Evolutionary conservation across 1,284 basidiomycete genomes (phyloP).

Genomic region (Ustilago sp.): DNA sequence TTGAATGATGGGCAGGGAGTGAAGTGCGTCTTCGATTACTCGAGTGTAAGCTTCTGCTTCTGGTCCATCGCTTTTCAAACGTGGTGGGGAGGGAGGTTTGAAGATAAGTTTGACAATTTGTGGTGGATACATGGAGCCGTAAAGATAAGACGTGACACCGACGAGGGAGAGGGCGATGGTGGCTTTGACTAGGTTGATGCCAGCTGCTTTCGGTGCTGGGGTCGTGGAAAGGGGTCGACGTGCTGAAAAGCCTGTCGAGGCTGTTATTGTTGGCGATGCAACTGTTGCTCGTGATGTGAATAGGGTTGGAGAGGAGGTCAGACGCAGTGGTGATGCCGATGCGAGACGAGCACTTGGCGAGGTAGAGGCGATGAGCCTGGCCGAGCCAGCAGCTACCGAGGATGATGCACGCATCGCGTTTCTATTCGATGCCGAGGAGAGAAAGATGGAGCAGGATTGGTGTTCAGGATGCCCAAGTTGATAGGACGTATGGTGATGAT

Average conservation of each 20-base stretch:
- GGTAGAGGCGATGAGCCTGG: slow-evolving; percentile 1
- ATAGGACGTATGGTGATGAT: slow-evolving; percentile 7
- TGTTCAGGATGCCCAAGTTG: background rate
- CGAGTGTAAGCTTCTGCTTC: slow-evolving; percentile 76
- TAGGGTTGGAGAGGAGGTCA: background rate
- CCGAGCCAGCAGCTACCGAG: slow-evolving; percentile 17
- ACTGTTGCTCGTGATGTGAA: background rate
- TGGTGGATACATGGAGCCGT: slow-evolving; percentile 78
- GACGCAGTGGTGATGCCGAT: background rate
- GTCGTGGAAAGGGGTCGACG: slow-evolving; percentile 36
- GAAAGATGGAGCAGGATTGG: background rate
- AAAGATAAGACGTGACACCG: slow-evolving; percentile 71
- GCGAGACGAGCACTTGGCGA: slow-evolving; percentile 1
- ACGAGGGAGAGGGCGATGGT: slow-evolving; percentile 49
- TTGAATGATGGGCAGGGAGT: slow-evolving; percentile 74
- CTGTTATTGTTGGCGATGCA: background rate
- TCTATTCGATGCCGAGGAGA: background rate
- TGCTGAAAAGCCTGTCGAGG: slow-evolving; percentile 8
- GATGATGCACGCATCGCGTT: slow-evolving; percentile 18
- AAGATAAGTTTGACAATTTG: slow-evolving; percentile 76
- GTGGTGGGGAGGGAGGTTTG: slow-evolving; percentile 79
- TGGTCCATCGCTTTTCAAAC: slow-evolving; percentile 75
- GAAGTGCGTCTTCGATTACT: slow-evolving; percentile 78
- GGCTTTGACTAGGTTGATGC: slow-evolving; percentile 36
- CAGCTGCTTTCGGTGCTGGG: slow-evolving; percentile 22